These are phyloP conservation scores for Ophiobolus disseminans DNA, from an alignment of 2,329 filamentous ascomycete genomes.

Conservation along the genomic window DNA sequence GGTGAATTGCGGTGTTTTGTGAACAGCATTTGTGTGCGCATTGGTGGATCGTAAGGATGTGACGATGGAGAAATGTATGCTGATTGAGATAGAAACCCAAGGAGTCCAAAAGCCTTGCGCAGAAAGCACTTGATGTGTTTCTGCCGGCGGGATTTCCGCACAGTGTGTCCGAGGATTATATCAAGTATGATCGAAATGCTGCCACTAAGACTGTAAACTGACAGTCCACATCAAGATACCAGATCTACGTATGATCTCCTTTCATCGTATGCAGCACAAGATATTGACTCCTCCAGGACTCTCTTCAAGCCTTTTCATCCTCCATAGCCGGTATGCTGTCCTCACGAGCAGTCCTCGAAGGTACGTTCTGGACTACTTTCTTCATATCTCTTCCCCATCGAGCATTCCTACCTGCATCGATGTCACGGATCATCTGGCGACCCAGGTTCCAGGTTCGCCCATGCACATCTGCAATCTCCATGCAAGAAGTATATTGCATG, in stretches of 20 bases:
- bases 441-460: conserved; percentile 1
- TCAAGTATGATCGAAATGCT: conserved; percentile 58
- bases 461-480: not conserved
- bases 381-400: not conserved
- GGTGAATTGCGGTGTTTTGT: not conserved
- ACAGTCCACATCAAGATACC: conserved; percentile 59
- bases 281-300: conserved; percentile 63
- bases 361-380: conserved; percentile 39
- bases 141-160: conserved; percentile 87
- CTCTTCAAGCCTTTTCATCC: conserved; percentile 82
- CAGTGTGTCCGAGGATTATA: conserved; percentile 84
- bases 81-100: conserved; percentile 7
- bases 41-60: not conserved
- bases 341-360: conserved; percentile 81
- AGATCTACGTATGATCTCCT: conserved; percentile 65
- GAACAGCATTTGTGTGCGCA: not conserved
- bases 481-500: conserved; percentile 4
- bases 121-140: conserved; percentile 71
- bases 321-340: conserved; percentile 82
- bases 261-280: not conserved
- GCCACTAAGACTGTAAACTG: not conserved
- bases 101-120: conserved; percentile 27
- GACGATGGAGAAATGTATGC: not conserved
- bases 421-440: conserved; percentile 2
- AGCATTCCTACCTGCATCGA: not conserved